Base-by-base conservation (phyloP, 805 yeast genomes). In the Hyphopichia homilentoma region DNA sequence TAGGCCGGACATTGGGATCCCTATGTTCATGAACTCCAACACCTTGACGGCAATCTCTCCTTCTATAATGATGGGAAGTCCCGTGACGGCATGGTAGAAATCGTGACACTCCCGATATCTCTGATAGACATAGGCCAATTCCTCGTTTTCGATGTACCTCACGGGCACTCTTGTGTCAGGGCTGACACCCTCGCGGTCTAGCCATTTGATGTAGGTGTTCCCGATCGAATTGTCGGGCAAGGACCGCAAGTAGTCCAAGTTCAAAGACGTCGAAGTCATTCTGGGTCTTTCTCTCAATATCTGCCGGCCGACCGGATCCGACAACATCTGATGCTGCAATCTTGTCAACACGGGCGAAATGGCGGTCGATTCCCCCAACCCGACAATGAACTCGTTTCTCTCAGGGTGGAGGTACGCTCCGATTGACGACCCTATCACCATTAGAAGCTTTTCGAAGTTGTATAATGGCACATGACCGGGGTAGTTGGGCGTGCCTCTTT, bases 51-150 rank as follows among this genome's bases (percentile, higher is more conserved):
- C 87, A 33, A 93, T 81, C 53, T 93, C 98, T n/a, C 98, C 98
- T 52, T 93, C 97, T 43, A 93, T 76, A 27, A 84, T 81, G 29
- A 89, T 84, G 0, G 97, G 97, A 31, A 86, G 68, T 11, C 94
- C 90, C 0, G 94, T 83, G 18, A 93, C 70, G 1, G 97, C 85
- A 53, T 93, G 98, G 53, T 88, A 90, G 50, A 93, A 93, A 52
- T 93, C 98, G 51, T 93, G 98, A 52, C 96, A 89, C 54, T 93
- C 97, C 33, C 98, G 75, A 54, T 90, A 93, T 47, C 98, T 67
- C 55, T 87, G 94, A 67, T 80, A 87, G n/a, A 90, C 82, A 52
- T 82, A 93, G 1, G 96, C 96, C 44, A 86, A 74, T 48, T 87
- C 94, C 27, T 85, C 89, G 52, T 93, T 88, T 41, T 85, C 89